Conservation (phyloP, 352 stramenopile species). For the Phytophthora hybrid region DNA sequence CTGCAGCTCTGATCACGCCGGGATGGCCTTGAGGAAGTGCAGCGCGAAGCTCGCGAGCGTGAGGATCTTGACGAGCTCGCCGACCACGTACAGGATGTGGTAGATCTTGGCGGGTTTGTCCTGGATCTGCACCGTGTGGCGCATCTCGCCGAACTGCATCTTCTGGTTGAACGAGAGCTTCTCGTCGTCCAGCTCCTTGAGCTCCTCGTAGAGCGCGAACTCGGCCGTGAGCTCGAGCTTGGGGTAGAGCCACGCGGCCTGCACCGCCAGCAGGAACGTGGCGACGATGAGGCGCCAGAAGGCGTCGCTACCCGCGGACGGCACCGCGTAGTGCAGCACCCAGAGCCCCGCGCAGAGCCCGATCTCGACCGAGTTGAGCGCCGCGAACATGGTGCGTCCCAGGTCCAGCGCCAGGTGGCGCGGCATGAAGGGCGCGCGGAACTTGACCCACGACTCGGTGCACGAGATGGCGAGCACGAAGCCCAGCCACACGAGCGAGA, state of each 20-base stretch:
- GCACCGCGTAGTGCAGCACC: conserved; percentile 50
- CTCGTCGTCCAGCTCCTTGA: conserved; percentile 59
- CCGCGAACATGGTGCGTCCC: conserved; percentile 71
- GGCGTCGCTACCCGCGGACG: conserved; percentile 32
- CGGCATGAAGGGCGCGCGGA: conserved; percentile 68
- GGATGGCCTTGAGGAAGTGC: conserved; percentile 58
- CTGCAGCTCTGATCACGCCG: no score
- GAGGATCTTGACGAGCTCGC: conserved; percentile 58
- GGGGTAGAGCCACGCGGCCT: conserved; percentile 58
- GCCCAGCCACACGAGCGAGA: conserved; percentile 74
- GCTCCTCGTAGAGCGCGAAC: conserved; percentile 63
- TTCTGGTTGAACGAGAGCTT: conserved; percentile 71
- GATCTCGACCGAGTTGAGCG: conserved; percentile 70
- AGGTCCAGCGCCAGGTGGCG: conserved; percentile 68
- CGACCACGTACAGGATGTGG: conserved; percentile 58
- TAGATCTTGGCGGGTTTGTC: conserved; percentile 45
- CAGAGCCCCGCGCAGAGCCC: conserved; percentile 60
- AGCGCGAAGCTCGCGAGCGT: conserved; percentile 57
- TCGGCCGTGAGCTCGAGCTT: conserved; percentile 62
- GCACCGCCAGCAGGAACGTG: conserved; percentile 50
- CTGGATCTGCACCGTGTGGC: conserved; percentile 56
- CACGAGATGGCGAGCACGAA: conserved; percentile 82
- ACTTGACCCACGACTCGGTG: conserved; percentile 84
- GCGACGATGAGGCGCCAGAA: conserved; percentile 46
- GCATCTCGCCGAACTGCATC: conserved; percentile 62